phyloP scores from a whole-genome alignment of 23 red algal genomes.

The Pyropia yezoensis region DNA sequence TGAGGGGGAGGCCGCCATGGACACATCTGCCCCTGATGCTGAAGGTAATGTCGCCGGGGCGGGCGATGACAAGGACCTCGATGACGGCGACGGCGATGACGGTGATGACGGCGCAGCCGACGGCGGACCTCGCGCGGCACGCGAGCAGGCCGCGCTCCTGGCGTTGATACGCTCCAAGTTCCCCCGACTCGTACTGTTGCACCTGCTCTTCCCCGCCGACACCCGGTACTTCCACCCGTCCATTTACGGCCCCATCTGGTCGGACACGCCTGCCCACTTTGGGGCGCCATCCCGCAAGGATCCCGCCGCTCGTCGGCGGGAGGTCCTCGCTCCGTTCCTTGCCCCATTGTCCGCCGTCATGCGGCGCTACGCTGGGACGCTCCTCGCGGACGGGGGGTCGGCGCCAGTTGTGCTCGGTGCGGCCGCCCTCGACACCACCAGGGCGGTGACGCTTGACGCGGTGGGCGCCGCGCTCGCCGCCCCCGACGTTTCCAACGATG shows the following conservation, averaged over 20 bases:
- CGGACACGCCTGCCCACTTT: conserved; percentile 30
- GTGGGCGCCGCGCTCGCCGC: conserved; percentile 15
- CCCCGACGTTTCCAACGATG: too few relatives aligned
- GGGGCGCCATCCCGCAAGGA: conserved; percentile 52
- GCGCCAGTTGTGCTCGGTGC: conserved; percentile 47
- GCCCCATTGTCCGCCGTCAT: conserved; percentile 22
- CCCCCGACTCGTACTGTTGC: conserved; percentile 29
- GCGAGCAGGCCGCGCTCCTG: conserved; percentile 20
- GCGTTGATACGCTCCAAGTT: conserved; percentile 29
- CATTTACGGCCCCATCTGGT: conserved; percentile 44
- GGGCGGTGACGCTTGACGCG: conserved; percentile 8
- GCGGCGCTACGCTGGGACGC: conserved; percentile 3
- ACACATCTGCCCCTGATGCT: background rate
- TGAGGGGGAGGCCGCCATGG: conserved; percentile 1
- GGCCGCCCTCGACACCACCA: background rate
- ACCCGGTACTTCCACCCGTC: conserved; percentile 65
- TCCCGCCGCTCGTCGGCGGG: conserved; percentile 14
- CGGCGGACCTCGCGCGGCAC: background rate
- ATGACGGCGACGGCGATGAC: background rate
- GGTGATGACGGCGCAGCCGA: background rate
- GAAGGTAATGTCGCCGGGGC: background rate
- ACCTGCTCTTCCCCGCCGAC: conserved; percentile 32
- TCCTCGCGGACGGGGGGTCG: conserved; percentile 32
- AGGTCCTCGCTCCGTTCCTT: conserved; percentile 21
- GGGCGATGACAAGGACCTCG: background rate